phyloP scores from a whole-genome alignment of 495 filamentous ascomycete species.

The Pyrenula aspistea region DNA sequence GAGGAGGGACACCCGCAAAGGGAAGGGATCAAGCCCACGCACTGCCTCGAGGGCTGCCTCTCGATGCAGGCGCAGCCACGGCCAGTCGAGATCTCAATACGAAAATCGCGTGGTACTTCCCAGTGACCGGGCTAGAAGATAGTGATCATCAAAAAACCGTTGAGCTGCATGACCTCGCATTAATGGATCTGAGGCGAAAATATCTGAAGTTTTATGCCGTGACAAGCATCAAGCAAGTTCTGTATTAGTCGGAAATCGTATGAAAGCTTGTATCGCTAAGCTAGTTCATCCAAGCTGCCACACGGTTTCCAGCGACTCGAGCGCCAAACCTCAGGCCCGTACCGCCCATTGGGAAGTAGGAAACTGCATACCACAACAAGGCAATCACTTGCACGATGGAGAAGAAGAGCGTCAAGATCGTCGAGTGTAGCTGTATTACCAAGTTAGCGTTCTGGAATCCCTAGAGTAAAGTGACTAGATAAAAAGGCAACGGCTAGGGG shows the following conservation, averaged over 20 bases:
- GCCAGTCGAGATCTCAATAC: neutral
- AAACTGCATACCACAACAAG: slow-evolving; percentile 87
- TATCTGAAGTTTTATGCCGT: neutral
- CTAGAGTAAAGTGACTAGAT: neutral
- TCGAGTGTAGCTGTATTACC: slow-evolving; percentile 53
- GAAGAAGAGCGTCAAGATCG: slow-evolving; percentile 71
- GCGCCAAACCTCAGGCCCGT: slow-evolving; percentile 78
- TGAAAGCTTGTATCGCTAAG: too few relatives aligned
- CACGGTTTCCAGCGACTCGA: slow-evolving; percentile 69
- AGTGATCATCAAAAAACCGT: neutral
- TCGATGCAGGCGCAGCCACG: too few relatives aligned
- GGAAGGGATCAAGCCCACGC: neutral
- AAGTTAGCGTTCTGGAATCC: neutral
- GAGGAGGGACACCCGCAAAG: neutral
- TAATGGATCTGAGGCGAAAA: neutral
- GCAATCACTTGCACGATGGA: slow-evolving; percentile 71
- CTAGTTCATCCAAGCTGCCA: slow-evolving; percentile 79
- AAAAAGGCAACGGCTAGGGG: neutral
- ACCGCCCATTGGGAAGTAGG: slow-evolving; percentile 96
- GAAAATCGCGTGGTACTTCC: neutral
- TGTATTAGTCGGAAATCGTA: neutral
- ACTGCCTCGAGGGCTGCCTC: neutral
- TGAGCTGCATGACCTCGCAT: neutral
- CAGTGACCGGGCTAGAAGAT: neutral
- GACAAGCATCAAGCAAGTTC: neutral